Conservation (phyloP, 2,329 filamentous ascomycete species). For the Fusarium globosum region DNA sequence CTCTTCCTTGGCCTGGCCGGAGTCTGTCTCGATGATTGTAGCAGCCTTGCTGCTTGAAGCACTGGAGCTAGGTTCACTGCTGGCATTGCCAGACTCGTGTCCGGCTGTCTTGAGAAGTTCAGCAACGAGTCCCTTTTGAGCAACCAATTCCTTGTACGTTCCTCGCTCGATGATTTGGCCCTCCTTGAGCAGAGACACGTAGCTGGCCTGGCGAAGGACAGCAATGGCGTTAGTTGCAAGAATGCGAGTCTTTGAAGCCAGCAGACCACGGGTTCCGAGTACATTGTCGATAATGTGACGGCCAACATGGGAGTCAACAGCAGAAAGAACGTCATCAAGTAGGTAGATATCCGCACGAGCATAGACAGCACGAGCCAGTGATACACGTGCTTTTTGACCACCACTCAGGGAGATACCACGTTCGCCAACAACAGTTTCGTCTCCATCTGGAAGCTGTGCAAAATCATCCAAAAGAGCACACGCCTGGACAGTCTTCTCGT, state of each 20-base stretch:
- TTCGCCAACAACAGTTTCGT: constrained; percentile 96
- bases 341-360: constrained; percentile 96
- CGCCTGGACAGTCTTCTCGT: constrained; percentile 90
- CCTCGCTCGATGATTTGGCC: constrained; percentile 87
- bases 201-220: constrained; percentile 88
- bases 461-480: constrained; percentile 95
- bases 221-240: constrained; percentile 95
- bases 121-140: constrained; percentile 91
- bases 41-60: constrained; percentile 64
- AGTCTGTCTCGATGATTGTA: constrained; percentile 65
- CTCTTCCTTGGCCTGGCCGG: constrained; percentile 69
- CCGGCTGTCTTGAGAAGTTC: constrained; percentile 84
- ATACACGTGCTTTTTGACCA: constrained; percentile 94
- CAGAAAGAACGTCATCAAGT: constrained; percentile 92
- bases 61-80: constrained; percentile 58
- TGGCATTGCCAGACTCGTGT: constrained; percentile 61
- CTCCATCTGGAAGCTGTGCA: constrained; percentile 89
- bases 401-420: constrained; percentile 95
- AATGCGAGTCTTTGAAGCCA: constrained; percentile 88
- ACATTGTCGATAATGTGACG: constrained; percentile 95
- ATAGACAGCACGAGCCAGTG: constrained; percentile 93
- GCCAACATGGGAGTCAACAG: constrained; percentile 98
- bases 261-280: constrained; percentile 83
- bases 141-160: constrained; percentile 89
- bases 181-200: constrained; percentile 85